Base-by-base conservation (phyloP, 345 rosid genomes). In the Gossypium bickii region DNA sequence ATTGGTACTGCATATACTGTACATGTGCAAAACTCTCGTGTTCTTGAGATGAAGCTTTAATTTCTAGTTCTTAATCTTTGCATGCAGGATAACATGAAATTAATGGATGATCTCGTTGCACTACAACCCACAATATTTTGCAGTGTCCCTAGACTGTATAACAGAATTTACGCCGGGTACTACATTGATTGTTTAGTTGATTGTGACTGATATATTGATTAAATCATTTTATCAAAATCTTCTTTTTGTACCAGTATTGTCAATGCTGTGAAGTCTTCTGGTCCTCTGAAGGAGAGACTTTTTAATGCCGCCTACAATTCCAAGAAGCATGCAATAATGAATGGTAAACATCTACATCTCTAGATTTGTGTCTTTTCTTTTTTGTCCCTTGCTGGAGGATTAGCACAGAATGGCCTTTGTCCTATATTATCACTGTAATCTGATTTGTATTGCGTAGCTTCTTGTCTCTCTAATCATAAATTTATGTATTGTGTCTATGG, bases 61-160 rank as follows among this genome's bases (percentile, higher is more conserved):
- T 41, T 71, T 7, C 64, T 67, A 58, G 57, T 51, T 78, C 20
- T 11, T 68, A 17, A 62, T 66, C 53, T 57, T 9, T 45, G 12
- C 70, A n/a, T 82, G 84, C 91, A 95, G 99, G 99, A 95, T 82
- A 93, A 86, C 84, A 53, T 91, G 93, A 95, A 95, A 73, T 71
- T 95, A 73, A 82, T 95, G 88, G 99, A 95, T 82, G 99, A 95
- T 81, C 67, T 95, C 84, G 92, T 89, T 79, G 89, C 87, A 70
- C 89, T 95, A 55, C 89, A 97, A 75, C 99, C 99, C 38, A 95
- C 99, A 34, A 3, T 95, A 77, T 95, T 95, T 83, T 81, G 89
- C 87, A 93, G 99, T 64, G 98, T 95, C 77, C 99, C 99, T 87
- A 95, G 99, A 77, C 83, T 93, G 74, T 91, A 89, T 78, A 93